phyloP scores from a whole-genome alignment of 108 stramenopile genomes.

The Cyclotella distinguenda region DNA sequence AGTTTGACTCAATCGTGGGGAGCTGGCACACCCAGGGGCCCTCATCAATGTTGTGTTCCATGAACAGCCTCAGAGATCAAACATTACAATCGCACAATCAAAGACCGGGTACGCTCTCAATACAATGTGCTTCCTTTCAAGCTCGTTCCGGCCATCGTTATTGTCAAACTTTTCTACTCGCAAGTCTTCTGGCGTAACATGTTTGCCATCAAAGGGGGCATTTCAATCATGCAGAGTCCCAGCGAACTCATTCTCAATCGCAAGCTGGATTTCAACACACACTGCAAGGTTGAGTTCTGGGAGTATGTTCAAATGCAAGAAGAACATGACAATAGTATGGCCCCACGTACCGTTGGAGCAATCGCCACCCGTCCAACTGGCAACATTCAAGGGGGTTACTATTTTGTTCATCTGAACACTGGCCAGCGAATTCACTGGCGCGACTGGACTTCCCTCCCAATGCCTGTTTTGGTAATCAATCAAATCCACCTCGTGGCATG shows the following conservation, averaged over 20 bases:
- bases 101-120: no score
- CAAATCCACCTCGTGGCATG: no score
- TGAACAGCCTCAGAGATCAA: no score
- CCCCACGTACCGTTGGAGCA: not conserved
- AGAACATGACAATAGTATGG: slow-evolving; percentile 10
- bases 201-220: slow-evolving; percentile 15
- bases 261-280: not conserved
- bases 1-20: no score
- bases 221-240: slow-evolving; percentile 29
- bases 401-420: not conserved
- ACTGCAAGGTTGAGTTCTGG: slow-evolving; percentile 39
- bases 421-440: not conserved
- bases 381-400: not conserved
- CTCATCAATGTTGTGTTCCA: no score
- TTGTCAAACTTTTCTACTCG: not conserved
- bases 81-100: no score
- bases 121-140: not conserved
- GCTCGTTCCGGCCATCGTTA: not conserved
- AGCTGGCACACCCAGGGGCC: no score
- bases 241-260: slow-evolving; percentile 14
- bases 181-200: slow-evolving; percentile 34
- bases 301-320: slow-evolving; percentile 51
- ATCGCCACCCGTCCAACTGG: not conserved
- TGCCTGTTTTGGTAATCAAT: no score
- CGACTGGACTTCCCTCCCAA: not conserved